A percentile compares a stretch with the other conserved stretches of the same genome.
phyloP scores from a whole-genome alignment of 352 stramenopile genomes.

The Phytopythium cucurbitacearum region DNA sequence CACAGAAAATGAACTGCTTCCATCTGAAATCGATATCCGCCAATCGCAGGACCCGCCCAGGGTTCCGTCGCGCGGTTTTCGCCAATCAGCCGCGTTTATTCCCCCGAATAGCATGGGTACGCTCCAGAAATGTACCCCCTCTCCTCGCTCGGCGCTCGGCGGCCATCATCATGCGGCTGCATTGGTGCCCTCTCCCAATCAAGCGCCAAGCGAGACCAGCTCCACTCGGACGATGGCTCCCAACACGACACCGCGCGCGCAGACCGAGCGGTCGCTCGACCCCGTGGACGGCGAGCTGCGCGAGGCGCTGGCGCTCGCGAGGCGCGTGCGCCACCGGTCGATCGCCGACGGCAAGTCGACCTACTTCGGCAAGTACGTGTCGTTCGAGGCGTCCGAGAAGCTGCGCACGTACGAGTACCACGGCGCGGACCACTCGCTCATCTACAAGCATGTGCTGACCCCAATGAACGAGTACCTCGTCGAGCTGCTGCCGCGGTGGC shows the following conservation, averaged over 20 bases:
- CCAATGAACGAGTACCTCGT: conserved; percentile 85
- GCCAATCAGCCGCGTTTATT: too few relatives aligned
- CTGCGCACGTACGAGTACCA: conserved; percentile 86
- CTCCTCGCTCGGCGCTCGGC: too few relatives aligned
- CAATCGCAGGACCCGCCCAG: too few relatives aligned
- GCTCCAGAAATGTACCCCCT: too few relatives aligned
- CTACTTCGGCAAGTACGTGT: conserved; percentile 89
- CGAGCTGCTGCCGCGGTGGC: conserved; percentile 69
- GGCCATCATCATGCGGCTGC: too few relatives aligned
- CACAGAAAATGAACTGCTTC: too few relatives aligned
- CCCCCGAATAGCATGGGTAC: too few relatives aligned
- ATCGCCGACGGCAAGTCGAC: conserved; percentile 72
- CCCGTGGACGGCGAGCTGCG: background rate
- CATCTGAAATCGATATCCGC: too few relatives aligned
- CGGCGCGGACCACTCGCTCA: conserved; percentile 79
- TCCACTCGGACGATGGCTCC: conserved; percentile 2
- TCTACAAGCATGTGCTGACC: conserved; percentile 85
- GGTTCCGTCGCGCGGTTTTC: too few relatives aligned
- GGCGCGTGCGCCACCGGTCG: conserved; percentile 71
- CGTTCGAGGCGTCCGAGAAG: conserved; percentile 80
- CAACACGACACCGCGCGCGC: conserved; percentile 1
- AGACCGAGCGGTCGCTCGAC: background rate
- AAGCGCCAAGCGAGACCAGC: background rate
- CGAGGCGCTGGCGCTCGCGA: conserved; percentile 42
- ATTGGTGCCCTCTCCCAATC: too few relatives aligned